phyloP scores from a whole-genome alignment of 2,329 filamentous ascomycete genomes.

The Cercospora sojina region DNA sequence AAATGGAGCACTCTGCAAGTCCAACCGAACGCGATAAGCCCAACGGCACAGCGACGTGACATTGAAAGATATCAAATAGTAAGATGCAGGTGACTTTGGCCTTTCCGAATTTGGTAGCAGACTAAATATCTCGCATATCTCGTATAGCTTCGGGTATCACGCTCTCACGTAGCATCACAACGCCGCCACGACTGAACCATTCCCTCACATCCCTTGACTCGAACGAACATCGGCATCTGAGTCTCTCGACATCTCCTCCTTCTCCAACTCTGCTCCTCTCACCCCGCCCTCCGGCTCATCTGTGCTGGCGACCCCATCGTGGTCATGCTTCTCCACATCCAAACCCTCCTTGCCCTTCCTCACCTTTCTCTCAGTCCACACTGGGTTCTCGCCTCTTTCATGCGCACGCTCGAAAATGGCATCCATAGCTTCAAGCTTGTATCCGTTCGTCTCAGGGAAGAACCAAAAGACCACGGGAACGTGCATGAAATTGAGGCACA shows the following conservation, averaged over 20 bases:
- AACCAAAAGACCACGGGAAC: slow-evolving; percentile 23
- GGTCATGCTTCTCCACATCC: slow-evolving; percentile 23
- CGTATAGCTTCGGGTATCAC: neutral
- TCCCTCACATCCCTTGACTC: neutral
- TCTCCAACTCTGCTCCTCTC: slow-evolving; percentile 21
- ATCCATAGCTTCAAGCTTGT: slow-evolving; percentile 31
- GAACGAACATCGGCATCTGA: slow-evolving; percentile 15
- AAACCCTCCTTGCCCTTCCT: slow-evolving; percentile 28
- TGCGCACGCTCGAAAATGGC: slow-evolving; percentile 34
- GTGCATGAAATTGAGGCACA: slow-evolving; percentile 30
- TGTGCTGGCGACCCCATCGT: slow-evolving; percentile 11
- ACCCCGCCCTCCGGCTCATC: slow-evolving; percentile 20
- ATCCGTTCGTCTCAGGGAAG: slow-evolving; percentile 29
- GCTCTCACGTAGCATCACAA: neutral
- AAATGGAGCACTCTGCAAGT: neutral
- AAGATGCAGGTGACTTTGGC: neutral
- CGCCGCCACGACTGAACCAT: neutral
- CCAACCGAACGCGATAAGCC: neutral
- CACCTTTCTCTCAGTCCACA: slow-evolving; percentile 27
- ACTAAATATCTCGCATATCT: neutral
- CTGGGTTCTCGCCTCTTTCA: slow-evolving; percentile 34
- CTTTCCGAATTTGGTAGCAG: neutral
- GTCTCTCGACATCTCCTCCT: slow-evolving; percentile 16
- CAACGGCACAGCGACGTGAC: neutral
- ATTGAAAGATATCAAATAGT: neutral